phyloP scores from a whole-genome alignment of 2,329 filamentous ascomycete genomes.

The Aspergillus pseudonomiae region DNA sequence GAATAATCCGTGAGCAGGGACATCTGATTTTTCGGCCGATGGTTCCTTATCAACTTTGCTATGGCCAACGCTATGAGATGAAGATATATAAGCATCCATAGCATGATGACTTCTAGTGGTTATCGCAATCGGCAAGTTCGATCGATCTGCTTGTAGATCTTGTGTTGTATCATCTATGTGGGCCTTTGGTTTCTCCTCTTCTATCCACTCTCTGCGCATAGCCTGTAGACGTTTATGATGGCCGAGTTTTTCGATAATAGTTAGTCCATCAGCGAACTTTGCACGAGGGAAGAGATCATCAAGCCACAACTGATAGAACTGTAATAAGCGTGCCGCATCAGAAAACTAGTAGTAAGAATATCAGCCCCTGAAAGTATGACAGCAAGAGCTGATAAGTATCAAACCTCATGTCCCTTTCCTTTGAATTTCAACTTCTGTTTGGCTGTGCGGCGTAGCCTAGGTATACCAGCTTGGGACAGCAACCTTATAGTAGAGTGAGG shows the following conservation, averaged over 20 bases:
- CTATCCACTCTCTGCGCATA: constrained; percentile 80
- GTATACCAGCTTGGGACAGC: constrained; percentile 81
- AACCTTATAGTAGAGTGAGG: constrained; percentile 56
- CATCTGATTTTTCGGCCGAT: neutral
- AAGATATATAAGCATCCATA: neutral
- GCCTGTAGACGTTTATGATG: constrained; percentile 78
- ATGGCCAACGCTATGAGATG: neutral
- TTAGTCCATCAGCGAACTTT: constrained; percentile 84
- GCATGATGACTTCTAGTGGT: neutral
- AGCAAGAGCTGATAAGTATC: constrained; percentile 2
- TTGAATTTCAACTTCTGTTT: constrained; percentile 75
- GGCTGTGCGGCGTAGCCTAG: constrained; percentile 73
- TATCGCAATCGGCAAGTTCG: neutral
- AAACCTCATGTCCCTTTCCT: constrained; percentile 89
- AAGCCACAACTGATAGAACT: constrained; percentile 94
- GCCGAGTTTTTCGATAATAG: constrained; percentile 90
- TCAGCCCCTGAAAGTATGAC: neutral
- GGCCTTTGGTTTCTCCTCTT: constrained; percentile 59
- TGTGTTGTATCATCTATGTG: constrained; percentile 9
- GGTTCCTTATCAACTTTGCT: neutral
- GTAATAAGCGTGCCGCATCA: constrained; percentile 78
- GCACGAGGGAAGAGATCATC: constrained; percentile 95
- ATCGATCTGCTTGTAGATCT: neutral
- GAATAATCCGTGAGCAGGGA: constrained; percentile 26
- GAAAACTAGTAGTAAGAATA: constrained; percentile 63